phyloP scores from a whole-genome alignment of 495 filamentous ascomycete species.

The Penicillium bovifimosum region DNA sequence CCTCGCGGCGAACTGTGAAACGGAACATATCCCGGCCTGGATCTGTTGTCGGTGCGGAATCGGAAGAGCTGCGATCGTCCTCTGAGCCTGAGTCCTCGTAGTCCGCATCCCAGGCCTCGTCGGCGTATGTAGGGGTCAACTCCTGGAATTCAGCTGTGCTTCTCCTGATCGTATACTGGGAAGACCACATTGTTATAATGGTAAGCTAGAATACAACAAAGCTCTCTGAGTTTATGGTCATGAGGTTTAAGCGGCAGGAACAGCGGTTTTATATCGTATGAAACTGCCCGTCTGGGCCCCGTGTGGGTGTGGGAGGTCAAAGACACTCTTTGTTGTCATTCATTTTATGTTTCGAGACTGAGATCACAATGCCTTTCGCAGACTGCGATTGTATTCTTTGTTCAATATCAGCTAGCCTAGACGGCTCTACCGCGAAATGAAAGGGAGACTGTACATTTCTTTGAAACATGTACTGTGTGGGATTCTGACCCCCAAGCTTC shows the following conservation, averaged over 20 bases:
- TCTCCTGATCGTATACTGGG: neutral
- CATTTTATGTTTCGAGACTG: neutral
- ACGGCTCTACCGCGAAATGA: neutral
- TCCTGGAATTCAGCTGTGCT: neutral
- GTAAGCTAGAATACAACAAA: neutral
- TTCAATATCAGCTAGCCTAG: neutral
- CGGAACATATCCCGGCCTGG: neutral
- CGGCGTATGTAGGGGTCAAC: neutral
- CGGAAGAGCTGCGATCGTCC: neutral
- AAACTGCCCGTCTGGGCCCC: neutral
- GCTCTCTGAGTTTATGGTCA: neutral
- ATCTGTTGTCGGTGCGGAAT: neutral
- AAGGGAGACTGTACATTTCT: neutral
- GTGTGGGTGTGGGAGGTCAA: neutral
- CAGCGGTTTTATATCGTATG: neutral
- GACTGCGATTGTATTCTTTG: neutral
- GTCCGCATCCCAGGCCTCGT: neutral
- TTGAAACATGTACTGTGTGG: no score
- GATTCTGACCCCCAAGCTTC: no score
- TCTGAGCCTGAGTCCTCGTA: neutral
- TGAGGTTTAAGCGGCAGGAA: no score
- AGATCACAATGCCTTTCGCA: neutral
- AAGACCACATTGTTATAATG: neutral
- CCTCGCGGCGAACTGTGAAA: neutral
- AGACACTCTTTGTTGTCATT: neutral